Evolutionary conservation across 495 filamentous ascomycete species (phyloP).

Genomic region (Xylona heveae): DNA sequence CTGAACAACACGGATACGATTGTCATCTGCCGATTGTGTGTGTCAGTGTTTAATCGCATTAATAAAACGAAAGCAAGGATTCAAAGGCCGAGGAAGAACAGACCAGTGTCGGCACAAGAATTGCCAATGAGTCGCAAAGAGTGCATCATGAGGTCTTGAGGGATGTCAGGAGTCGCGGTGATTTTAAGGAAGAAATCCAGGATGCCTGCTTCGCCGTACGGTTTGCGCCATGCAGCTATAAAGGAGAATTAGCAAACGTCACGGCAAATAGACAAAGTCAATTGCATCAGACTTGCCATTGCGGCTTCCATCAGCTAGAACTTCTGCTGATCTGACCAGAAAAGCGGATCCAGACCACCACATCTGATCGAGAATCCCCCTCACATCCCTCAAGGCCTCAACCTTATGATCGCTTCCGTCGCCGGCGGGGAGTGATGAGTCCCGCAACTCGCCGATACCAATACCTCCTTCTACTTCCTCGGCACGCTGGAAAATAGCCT

Average conservation of each 20-base stretch:
- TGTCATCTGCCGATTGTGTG: slow-evolving; percentile 41
- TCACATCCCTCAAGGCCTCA: slow-evolving; percentile 2
- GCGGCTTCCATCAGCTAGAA: slow-evolving; percentile 43
- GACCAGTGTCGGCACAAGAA: slow-evolving; percentile 63
- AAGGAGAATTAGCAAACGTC: slow-evolving; percentile 7
- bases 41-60: slow-evolving; percentile 4
- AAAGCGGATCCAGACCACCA: slow-evolving; percentile 15
- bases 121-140: slow-evolving; percentile 53
- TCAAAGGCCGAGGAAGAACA: no score
- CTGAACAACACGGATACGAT: slow-evolving; percentile 41
- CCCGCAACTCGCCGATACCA: slow-evolving; percentile 2
- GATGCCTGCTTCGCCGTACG: slow-evolving; percentile 45
- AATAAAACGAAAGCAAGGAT: background rate
- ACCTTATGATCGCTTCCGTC: no score
- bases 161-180: slow-evolving; percentile 19
- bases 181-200: slow-evolving; percentile 41
- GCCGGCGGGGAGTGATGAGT: no score
- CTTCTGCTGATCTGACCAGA: slow-evolving; percentile 30
- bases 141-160: slow-evolving; percentile 24
- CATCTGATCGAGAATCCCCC: slow-evolving; percentile 11
- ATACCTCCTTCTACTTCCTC: slow-evolving; percentile 2
- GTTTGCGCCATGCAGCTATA: slow-evolving; percentile 27
- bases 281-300: slow-evolving; percentile 40
- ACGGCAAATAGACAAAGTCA: no score
- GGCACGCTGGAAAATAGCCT: slow-evolving; percentile 5